Conservation (phyloP, 768 basidiomycete genomes). For the Tephrocybe sp. region DNA sequence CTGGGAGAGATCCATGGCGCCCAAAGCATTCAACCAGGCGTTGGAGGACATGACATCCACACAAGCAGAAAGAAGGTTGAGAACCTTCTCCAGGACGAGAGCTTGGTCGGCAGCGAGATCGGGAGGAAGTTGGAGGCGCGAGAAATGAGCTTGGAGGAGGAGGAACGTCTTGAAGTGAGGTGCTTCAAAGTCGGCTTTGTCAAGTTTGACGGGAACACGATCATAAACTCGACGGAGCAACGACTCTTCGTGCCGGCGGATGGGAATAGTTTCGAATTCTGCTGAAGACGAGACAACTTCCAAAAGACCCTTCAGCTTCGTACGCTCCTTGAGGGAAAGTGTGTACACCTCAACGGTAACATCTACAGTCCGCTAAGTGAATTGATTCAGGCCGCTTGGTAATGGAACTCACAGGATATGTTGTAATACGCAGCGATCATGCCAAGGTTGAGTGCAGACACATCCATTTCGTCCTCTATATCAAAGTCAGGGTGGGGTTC, state of each 20-base stretch:
- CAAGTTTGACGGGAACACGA: conserved; percentile 94
- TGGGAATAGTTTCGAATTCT: conserved; percentile 94
- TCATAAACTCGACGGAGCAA: conserved; percentile 91
- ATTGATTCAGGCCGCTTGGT: background rate
- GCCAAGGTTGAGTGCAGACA: conserved; percentile 88
- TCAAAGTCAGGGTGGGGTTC: background rate
- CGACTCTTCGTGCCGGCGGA: conserved; percentile 88
- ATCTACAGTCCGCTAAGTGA: conserved; percentile 44
- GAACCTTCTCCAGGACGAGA: conserved; percentile 84
- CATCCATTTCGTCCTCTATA: conserved; percentile 90
- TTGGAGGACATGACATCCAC: conserved; percentile 99
- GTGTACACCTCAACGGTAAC: conserved; percentile 98
- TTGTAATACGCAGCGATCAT: conserved; percentile 99
- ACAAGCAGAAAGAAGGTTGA: conserved; percentile 90
- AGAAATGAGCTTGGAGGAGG: conserved; percentile 95
- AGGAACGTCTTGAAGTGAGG: conserved; percentile 99
- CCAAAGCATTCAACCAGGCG: conserved; percentile 90
- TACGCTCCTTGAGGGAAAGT: conserved; percentile 91
- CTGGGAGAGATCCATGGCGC: conserved; percentile 97
- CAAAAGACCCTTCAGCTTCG: conserved; percentile 93
- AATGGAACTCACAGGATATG: conserved; percentile 68
- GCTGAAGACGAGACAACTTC: conserved; percentile 97
- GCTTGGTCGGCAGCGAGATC: conserved; percentile 93
- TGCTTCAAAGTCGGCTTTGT: conserved; percentile 79
- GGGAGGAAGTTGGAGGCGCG: conserved; percentile 86